phyloP scores from a whole-genome alignment of 345 rosid species.

The Euclidium syriacum region DNA sequence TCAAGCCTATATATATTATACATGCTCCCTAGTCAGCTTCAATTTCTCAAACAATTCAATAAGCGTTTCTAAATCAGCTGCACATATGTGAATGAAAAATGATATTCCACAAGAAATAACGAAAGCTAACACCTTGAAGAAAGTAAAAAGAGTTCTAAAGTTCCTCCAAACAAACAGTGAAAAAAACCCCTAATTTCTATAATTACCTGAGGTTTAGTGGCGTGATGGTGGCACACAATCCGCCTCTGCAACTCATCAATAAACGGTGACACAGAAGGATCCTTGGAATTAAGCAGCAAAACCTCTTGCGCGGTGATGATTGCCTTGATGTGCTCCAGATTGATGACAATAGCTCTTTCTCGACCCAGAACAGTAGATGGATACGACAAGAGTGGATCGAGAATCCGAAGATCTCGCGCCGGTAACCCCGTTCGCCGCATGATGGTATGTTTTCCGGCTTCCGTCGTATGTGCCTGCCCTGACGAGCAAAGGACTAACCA shows the following conservation, averaged over 20 bases:
- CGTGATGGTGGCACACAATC: constrained; percentile 51
- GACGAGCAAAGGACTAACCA: constrained; percentile 65
- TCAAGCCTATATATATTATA: not conserved
- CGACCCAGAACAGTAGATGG: constrained; percentile 86
- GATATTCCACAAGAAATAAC: not conserved
- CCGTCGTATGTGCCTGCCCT: constrained; percentile 49
- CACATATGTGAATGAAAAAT: not conserved
- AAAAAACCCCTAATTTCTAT: not conserved
- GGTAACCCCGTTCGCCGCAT: constrained; percentile 96
- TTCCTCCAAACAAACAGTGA: not conserved
- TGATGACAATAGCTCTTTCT: constrained; percentile 83
- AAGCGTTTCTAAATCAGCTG: not conserved
- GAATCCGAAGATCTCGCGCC: constrained; percentile 82
- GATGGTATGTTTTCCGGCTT: constrained; percentile 77
- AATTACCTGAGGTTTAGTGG: constrained; percentile 62
- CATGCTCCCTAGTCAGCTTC: not conserved
- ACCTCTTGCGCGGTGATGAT: constrained; percentile 90
- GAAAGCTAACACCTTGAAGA: not conserved
- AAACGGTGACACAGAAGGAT: constrained; percentile 74
- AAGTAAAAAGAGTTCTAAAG: not conserved
- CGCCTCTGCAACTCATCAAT: constrained; percentile 69
- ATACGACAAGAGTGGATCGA: constrained; percentile 87
- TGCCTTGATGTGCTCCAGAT: constrained; percentile 90
- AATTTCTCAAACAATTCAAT: not conserved
- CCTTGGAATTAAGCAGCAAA: constrained; percentile 67